A percentile compares a stretch with the other conserved stretches of the same genome.
These are phyloP conservation scores for Chrysopogon serrulatus DNA, from an alignment of 176 grass and related monocot genomes.

Conservation along the genomic window DNA sequence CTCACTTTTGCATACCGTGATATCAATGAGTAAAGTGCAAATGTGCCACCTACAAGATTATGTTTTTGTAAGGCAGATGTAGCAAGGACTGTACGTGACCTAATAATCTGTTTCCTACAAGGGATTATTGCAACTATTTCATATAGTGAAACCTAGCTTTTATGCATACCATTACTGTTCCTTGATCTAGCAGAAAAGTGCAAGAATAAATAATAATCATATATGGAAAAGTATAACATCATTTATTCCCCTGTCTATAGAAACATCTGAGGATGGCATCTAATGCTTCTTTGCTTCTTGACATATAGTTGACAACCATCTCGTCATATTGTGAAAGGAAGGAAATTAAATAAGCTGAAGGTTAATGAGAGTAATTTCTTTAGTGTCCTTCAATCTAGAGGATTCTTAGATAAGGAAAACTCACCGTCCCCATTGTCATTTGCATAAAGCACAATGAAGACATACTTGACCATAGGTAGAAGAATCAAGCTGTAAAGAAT, in stretches of 20 bases:
- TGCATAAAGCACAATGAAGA: constrained; percentile 52
- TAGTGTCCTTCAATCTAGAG: not conserved
- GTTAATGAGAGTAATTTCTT: not conserved
- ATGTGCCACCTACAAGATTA: constrained; percentile 44
- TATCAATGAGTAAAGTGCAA: constrained; percentile 56
- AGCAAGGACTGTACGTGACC: not conserved
- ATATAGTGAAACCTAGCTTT: not conserved
- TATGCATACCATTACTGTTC: not conserved
- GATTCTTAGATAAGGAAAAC: not conserved
- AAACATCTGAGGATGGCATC: no score
- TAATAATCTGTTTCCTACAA: not conserved
- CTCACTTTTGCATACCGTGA: constrained; percentile 45
- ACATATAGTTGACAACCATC: not conserved
- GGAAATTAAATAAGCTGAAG: not conserved
- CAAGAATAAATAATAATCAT: not conserved
- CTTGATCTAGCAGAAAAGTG: not conserved
- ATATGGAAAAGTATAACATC: not conserved
- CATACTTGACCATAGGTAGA: constrained; percentile 49
- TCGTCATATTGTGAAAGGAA: not conserved
- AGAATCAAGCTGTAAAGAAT: constrained; percentile 49
- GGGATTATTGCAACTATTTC: not conserved
- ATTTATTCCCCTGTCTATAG: not conserved
- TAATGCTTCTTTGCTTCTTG: no score
- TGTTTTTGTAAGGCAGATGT: not conserved
- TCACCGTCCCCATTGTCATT: constrained; percentile 55